A percentile compares a stretch with the other conserved stretches of the same genome.
These are phyloP conservation scores for Pleurotus tuber-regium DNA, from an alignment of 768 basidiomycete genomes.

Conservation along the genomic window DNA sequence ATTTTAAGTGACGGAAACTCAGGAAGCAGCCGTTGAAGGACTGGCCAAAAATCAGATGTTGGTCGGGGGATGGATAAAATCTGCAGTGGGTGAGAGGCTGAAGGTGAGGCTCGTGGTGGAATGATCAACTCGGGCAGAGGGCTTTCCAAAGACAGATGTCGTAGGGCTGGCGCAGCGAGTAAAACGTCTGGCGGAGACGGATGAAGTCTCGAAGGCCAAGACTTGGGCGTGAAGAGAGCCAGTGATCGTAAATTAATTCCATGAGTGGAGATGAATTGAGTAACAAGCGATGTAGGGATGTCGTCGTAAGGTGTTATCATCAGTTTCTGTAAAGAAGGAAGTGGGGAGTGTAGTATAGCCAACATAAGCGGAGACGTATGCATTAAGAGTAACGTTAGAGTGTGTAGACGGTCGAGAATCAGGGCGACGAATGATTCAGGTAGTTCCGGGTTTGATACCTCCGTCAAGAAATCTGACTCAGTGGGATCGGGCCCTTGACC, in stretches of 20 bases:
- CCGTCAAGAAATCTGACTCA: conserved; percentile 38
- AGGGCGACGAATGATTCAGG: conserved; percentile 42
- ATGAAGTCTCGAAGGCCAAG: conserved; percentile 60
- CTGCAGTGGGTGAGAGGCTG: conserved; percentile 42
- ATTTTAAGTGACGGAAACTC: conserved; percentile 53
- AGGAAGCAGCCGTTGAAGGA: conserved; percentile 54
- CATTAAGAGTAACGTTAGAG: conserved; percentile 63
- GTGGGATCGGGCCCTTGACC: conserved; percentile 55
- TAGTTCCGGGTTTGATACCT: conserved; percentile 21
- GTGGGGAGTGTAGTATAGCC: conserved; percentile 52
- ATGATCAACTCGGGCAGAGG: conserved; percentile 54
- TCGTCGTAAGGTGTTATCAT: conserved; percentile 76
- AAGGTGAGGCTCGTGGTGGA: conserved; percentile 19
- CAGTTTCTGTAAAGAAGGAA: conserved; percentile 63
- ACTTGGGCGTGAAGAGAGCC: conserved; percentile 65
- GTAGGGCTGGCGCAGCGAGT: conserved; percentile 48
- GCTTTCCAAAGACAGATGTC: conserved; percentile 70
- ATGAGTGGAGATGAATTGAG: conserved; percentile 58
- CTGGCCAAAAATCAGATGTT: conserved; percentile 50
- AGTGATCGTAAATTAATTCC: conserved; percentile 59
- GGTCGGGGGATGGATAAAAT: conserved; percentile 80
- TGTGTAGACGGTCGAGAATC: conserved; percentile 54
- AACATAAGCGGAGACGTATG: conserved; percentile 63
- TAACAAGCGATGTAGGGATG: conserved; percentile 53
- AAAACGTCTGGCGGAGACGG: conserved; percentile 52